These are phyloP conservation scores for Spongispora temasekensis DNA, from an alignment of 1,284 basidiomycete species.

Conservation along the genomic window DNA sequence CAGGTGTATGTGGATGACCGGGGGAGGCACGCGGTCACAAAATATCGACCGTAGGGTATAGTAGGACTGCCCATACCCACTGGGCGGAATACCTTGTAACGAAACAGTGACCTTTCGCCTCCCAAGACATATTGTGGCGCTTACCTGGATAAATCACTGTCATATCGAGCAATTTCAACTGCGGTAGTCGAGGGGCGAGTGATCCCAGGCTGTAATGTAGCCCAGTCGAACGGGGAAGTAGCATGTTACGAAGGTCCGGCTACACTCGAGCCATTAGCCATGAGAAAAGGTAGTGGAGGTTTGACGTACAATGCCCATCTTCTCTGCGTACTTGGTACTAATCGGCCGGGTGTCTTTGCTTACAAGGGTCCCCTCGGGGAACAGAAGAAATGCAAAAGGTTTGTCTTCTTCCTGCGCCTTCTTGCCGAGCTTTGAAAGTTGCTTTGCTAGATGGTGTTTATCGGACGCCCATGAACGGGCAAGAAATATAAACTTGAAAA, in stretches of 20 bases:
- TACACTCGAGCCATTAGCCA: constrained; percentile 34
- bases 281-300: constrained; percentile 5
- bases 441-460: constrained; percentile 58
- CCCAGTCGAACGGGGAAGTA: constrained; percentile 91
- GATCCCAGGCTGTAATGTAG: constrained; percentile 84
- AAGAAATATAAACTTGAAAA: constrained; percentile 90
- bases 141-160: constrained; percentile 89
- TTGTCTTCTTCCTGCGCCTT: constrained; percentile 63
- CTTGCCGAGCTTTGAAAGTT: constrained; percentile 58
- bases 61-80: constrained; percentile 78
- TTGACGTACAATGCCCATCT: constrained; percentile 72
- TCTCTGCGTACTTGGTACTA: constrained; percentile 83
- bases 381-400: constrained; percentile 83
- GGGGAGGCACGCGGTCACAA: constrained; percentile 80
- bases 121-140: not conserved
- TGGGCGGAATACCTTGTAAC: constrained; percentile 60
- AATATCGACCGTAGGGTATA: constrained; percentile 92
- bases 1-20: constrained; percentile 84
- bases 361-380: constrained; percentile 92
- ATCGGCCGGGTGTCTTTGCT: constrained; percentile 80
- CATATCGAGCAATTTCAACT: constrained; percentile 82
- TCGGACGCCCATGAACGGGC: constrained; percentile 87
- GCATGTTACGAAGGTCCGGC: constrained; percentile 76
- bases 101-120: constrained; percentile 5
- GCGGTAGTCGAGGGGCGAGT: constrained; percentile 74